Evolutionary conservation across 2,329 filamentous ascomycete species (phyloP), one percentile per base, ranked within the genome.

Genomic region (Colletotrichum eremochloae): DNA sequence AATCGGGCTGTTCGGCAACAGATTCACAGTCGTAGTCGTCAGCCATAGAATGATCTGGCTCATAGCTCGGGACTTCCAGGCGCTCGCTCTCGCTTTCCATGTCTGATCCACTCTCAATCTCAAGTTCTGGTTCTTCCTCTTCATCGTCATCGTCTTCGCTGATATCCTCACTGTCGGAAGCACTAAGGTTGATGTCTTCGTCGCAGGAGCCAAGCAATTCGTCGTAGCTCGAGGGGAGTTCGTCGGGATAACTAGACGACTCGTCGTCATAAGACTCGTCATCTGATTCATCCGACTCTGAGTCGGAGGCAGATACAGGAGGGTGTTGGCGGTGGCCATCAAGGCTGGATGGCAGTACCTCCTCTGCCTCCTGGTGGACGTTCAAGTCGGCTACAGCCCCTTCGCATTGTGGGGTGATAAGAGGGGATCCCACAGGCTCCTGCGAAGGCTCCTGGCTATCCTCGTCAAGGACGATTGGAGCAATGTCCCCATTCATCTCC

Each of bases 131-230:
- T 6, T 67, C 65, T 24, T 80, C 77, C 8, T 79, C 78, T 36
- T 77, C 79, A 31, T 29, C 12, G 6, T 42, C 36, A 18, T 58
- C 76, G 18, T 79, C 78, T 38, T 77, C 79, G 33, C 74, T 75
- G 0, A 75, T 68, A 31, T 78, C 78, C 44, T 81, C 79, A 2
- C 76, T 71, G 24, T 84, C 82, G 9, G 76, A 71, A 42, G 58
- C 68, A 38, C 68, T 71, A 5, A 73, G 55, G 9, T 29, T 62
- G 40, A 71, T 71, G 6, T 70, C 67, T 20, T 73, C 67, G 4
- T 73, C 71, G 48, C 48, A 50, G 29, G 60, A 42, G 53, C 46
- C 44, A 3, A 33, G 38, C 36, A 61, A 36, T 9, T 61, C 46
- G 9, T 38, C 66, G 12, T 63, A 29, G 29, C 44, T 46, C 9